Evolutionary conservation across 176 grass and related monocot species (phyloP), one percentile per base, ranked within the genome.

Genomic region (Oropetium thomaeum): DNA sequence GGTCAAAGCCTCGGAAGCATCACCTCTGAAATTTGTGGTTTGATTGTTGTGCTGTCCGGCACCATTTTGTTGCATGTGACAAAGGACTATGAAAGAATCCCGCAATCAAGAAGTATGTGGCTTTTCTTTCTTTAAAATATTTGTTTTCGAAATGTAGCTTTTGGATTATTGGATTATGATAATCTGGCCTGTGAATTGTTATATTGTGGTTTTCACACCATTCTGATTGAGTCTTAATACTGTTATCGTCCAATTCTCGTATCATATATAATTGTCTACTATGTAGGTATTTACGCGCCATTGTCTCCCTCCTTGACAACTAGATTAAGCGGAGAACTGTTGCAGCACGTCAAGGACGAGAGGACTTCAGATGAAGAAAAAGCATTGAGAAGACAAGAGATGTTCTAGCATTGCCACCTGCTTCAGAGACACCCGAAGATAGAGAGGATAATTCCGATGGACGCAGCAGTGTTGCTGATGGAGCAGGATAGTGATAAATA

Each of bases 21-120:
- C 66, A 82, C 71, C 67, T 99, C 96, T 70, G 96, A 87, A 82
- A 92, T 99, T 79, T 99, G 92, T 74, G 96, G 96, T 40, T 88
- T 99, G 87, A 74, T 96, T 30, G 89, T 99, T 6, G 92, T 99
- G 44, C 85, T 96, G 34, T 99, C 96, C 0, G 96, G 92, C 39
- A 99, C 96, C 60, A 92, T 96, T 49, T 73, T 99, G 71, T 77
- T 99, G 77, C 96, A 96, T 59, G 82, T 92, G 20, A 90, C 96
- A n/a, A 99, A 99, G 78, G 96, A 99, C 67, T 80, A 90, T 25
- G 96, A 99, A 77, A 96, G 70, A 65, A 96, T 88, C 27, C 73
- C 87, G 27, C 91, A 90, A 77, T 90, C 93, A 79, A 83, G 79
- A 74, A 86, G 84, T 87, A 37, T 7, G 69, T 71, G 29, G n/a